Conservation (phyloP, 1,139 yeast genomes). For the Nakaseomyces glabratus region DNA sequence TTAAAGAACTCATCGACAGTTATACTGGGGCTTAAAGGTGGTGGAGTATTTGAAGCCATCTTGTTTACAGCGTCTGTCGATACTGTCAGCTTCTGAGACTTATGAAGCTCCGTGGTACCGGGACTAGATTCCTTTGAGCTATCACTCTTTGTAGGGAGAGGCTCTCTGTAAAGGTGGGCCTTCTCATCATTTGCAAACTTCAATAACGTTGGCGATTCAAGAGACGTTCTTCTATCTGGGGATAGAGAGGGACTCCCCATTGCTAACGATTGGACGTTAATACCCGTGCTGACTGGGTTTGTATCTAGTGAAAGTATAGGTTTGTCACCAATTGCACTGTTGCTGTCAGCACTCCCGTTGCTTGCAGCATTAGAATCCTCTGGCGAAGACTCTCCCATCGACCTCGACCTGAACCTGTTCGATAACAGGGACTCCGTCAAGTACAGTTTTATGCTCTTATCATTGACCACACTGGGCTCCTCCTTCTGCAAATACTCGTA, state of each 20-base stretch:
- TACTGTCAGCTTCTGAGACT: constrained; percentile 6
- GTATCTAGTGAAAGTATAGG: constrained; percentile 26
- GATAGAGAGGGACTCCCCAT: constrained; percentile 26
- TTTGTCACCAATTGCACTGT: constrained; percentile 6
- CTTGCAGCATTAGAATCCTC: constrained; percentile 1
- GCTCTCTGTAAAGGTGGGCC: constrained; percentile 26
- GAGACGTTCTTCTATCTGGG: constrained; percentile 19
- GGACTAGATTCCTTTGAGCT: constrained; percentile 4
- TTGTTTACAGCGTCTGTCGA: constrained; percentile 5
- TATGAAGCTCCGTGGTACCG: constrained; percentile 5
- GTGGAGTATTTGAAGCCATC: constrained; percentile 5
- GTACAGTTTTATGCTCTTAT: constrained; percentile 17
- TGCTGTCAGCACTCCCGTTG: background rate
- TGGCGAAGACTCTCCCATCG: constrained; percentile 12
- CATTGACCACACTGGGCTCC: constrained; percentile 7
- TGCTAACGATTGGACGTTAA: constrained; percentile 13
- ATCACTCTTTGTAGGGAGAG: constrained; percentile 18
- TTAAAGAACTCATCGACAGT: constrained; percentile 21
- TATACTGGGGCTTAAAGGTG: constrained; percentile 19
- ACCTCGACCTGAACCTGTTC: constrained; percentile 17
- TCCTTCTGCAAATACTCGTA: constrained; percentile 16
- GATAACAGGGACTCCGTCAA: constrained; percentile 25
- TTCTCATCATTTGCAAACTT: constrained; percentile 22
- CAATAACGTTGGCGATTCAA: constrained; percentile 27
- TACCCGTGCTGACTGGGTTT: constrained; percentile 19